A percentile compares a stretch with the other conserved stretches of the same genome.
These are phyloP conservation scores for Fragaria nilgerrensis DNA, from an alignment of 306 rosid genomes.

Conservation along the genomic window DNA sequence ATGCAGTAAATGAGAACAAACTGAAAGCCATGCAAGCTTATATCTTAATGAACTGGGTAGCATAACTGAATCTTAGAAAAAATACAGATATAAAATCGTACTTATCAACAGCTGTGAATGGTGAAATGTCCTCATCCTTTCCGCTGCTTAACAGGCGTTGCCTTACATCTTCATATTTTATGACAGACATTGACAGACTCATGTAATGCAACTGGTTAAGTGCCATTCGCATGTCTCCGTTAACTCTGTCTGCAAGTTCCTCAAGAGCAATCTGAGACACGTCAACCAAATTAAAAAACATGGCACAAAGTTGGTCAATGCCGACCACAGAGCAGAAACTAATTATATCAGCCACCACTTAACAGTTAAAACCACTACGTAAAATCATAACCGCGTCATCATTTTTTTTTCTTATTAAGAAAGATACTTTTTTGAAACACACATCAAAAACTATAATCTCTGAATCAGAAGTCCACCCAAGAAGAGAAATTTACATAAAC, in stretches of 20 bases:
- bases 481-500: neutral
- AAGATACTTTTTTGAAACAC: neutral
- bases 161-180: conserved; percentile 78
- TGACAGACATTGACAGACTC: conserved; percentile 86
- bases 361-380: neutral
- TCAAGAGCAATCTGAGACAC: conserved; percentile 77
- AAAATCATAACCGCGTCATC: neutral
- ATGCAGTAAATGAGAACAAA: neutral
- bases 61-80: conserved; percentile 2
- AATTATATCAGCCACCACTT: neutral
- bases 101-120: conserved; percentile 97
- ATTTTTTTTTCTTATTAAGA: neutral
- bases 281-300: neutral
- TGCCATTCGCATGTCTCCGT: conserved; percentile 98
- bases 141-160: conserved; percentile 64
- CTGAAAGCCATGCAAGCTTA: neutral
- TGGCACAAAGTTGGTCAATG: too few species aligned
- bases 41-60: neutral
- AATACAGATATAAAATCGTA: conserved; percentile 32
- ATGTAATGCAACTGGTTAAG: conserved; percentile 87
- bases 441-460: neutral
- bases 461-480: neutral
- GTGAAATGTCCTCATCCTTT: conserved; percentile 96
- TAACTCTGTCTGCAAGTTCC: conserved; percentile 90
- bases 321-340: neutral